Base-by-base conservation (phyloP, 1,139 yeast species). In the Wickerhamomyces sp. region DNA sequence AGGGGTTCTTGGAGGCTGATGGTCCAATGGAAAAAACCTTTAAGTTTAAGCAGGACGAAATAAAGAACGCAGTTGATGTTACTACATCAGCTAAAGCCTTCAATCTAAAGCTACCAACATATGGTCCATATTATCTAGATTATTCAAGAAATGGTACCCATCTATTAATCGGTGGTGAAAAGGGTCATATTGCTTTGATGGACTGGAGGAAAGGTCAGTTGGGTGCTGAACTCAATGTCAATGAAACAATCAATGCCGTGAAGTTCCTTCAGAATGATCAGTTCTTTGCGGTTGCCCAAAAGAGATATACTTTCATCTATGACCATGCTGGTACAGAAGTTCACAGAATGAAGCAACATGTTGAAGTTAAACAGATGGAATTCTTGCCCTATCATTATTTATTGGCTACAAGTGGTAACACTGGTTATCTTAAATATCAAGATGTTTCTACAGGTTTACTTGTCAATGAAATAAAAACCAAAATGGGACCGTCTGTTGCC, bases 241-340 rank as follows among this genome's bases (percentile, higher is more conserved):
- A 85, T 57, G 99, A 94, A 66, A 89, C 98, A 0, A 88, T 90
- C 10, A 78, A 88, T 60, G 95, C 91, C 1, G 96, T 91, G 36
- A 86, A 90, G 59, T 90, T 84, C 68, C 72, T 94, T 52, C 97
- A 93, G 60, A 89, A 85, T 61, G 95, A 90, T 60, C 96, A 91
- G 66, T 90, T 76, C 65, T 91, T 88, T 68, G 99, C 99, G 0
- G 96, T 84, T 14, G 99, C 99, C 1, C 99, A 94, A 67, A 91
- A 90, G 67, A 91, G 90, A 64, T 88, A 93, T 64, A 87, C 95
- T 1, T 94, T 84, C 62, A 87, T 94, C 38, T 94, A 94, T 64
- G 97, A 93, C 64, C 83, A 84, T 55, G 80, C 82, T 52, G 99
- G 99, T 29, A 76, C 84, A 41, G 99, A 94, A 72, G 71, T 94